Percentiles rank a stretch among this genome's conserved stretches.
Evolutionary conservation across 2,329 filamentous ascomycete species (phyloP).

Genomic region (Parastagonospora avenae): DNA sequence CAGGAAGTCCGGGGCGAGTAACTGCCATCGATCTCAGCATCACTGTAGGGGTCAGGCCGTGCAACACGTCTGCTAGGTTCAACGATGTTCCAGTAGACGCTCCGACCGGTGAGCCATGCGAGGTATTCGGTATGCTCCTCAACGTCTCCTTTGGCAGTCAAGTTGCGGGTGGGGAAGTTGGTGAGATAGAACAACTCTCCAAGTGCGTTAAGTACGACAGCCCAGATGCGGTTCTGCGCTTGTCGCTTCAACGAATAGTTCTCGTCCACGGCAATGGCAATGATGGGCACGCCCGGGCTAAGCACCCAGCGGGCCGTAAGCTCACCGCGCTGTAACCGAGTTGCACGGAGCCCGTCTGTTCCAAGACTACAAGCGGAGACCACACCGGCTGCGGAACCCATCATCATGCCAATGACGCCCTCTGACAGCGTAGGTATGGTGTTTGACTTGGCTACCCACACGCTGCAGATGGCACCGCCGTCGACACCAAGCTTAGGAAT

Average conservation of each 20-base stretch:
- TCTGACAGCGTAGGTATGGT: conserved; percentile 73
- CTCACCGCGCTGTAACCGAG: conserved; percentile 72
- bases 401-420: conserved; percentile 79
- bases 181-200: conserved; percentile 89
- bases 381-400: conserved; percentile 81
- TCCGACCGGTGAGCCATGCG: conserved; percentile 81
- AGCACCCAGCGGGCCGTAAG: conserved; percentile 87
- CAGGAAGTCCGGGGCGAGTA: conserved; percentile 83
- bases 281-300: conserved; percentile 89
- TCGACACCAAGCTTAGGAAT: conserved; percentile 76
- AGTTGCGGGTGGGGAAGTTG: conserved; percentile 66
- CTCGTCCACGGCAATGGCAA: conserved; percentile 83
- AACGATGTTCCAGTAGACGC: conserved; percentile 78
- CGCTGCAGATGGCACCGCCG: conserved; percentile 73
- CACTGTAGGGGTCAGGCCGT: conserved; percentile 73
- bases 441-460: conserved; percentile 89
- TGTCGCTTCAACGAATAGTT: conserved; percentile 75
- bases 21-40: conserved; percentile 67
- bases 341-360: conserved; percentile 61
- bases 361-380: conserved; percentile 82
- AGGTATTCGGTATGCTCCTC: conserved; percentile 64
- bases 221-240: conserved; percentile 76
- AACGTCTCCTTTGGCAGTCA: conserved; percentile 53
- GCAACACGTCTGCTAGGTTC: conserved; percentile 77
- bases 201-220: conserved; percentile 89